A percentile compares a stretch with the other conserved stretches of the same genome.
These are phyloP conservation scores for Oidiodendron maius DNA, from an alignment of 495 filamentous ascomycete genomes.

Conservation along the genomic window DNA sequence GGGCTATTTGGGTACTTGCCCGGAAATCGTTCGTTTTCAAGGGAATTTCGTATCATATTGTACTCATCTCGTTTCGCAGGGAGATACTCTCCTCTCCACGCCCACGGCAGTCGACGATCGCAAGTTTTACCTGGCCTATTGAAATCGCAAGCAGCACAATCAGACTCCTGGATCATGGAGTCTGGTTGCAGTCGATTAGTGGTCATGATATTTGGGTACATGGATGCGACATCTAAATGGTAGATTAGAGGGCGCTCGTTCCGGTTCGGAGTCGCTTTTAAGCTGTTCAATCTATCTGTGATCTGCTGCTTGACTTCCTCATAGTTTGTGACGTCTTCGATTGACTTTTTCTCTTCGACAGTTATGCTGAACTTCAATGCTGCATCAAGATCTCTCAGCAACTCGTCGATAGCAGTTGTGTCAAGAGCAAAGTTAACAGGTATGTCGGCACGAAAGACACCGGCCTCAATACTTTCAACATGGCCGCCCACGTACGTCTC, in stretches of 20 bases:
- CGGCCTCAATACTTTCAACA: slow-evolving; percentile 98
- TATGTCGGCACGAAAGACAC: slow-evolving; percentile 94
- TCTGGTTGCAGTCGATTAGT: slow-evolving; percentile 97
- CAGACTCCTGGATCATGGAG: slow-evolving; percentile 94
- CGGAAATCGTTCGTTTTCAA: slow-evolving; percentile 92
- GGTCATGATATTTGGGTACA: slow-evolving; percentile 99
- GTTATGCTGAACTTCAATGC: slow-evolving; percentile 87
- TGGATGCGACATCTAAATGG: slow-evolving; percentile 96
- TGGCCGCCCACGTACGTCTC: slow-evolving; percentile 98
- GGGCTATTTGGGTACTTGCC: slow-evolving; percentile 63
- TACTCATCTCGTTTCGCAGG: slow-evolving; percentile 96
- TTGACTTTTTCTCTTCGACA: slow-evolving; percentile 89
- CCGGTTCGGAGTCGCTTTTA: slow-evolving; percentile 77
- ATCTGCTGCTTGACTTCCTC: slow-evolving; percentile 89
- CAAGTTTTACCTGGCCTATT: slow-evolving; percentile 97
- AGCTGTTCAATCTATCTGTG: slow-evolving; percentile 55
- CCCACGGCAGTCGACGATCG: slow-evolving; percentile 91
- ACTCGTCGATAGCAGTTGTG: slow-evolving; percentile 78
- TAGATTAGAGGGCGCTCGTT: slow-evolving; percentile 89
- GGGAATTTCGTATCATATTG: slow-evolving; percentile 92
- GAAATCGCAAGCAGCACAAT: slow-evolving; percentile 97
- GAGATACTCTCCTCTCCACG: slow-evolving; percentile 96
- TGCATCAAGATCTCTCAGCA: slow-evolving; percentile 80
- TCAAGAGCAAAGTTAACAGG: slow-evolving; percentile 89
- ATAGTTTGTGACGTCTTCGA: slow-evolving; percentile 90